Evolutionary conservation across 2,329 filamentous ascomycete species (phyloP).

Genomic region (Mollisia scopiformis): DNA sequence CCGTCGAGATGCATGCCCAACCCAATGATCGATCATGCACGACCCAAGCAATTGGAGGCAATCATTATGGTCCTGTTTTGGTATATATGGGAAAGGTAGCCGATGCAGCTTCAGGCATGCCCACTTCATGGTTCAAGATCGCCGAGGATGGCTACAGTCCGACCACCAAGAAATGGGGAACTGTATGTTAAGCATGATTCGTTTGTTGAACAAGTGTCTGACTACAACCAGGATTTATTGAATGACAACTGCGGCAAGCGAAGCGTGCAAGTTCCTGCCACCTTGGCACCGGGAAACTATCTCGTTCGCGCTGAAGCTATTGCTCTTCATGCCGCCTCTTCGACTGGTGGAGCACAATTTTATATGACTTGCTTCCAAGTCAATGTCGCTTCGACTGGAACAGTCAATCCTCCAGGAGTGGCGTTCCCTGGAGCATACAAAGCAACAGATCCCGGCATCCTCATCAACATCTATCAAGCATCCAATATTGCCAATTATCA

Average conservation of each 20-base stretch:
- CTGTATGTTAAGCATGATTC: slow-evolving; percentile 8
- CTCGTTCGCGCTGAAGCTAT: slow-evolving; percentile 57
- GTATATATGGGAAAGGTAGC: slow-evolving; percentile 54
- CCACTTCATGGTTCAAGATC: slow-evolving; percentile 56
- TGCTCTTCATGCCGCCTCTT: slow-evolving; percentile 53
- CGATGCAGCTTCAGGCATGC: slow-evolving; percentile 46
- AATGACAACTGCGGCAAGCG: slow-evolving; percentile 47
- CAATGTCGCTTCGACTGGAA: not conserved
- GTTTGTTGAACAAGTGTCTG: not conserved
- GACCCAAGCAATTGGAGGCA: slow-evolving; percentile 55
- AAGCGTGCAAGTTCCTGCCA: slow-evolving; percentile 52
- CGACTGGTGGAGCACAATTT: slow-evolving; percentile 41
- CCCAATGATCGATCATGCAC: slow-evolving; percentile 48
- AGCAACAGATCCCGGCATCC: slow-evolving; percentile 49
- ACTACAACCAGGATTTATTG: slow-evolving; percentile 24
- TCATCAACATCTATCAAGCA: slow-evolving; percentile 47
- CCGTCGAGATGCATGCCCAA: slow-evolving; percentile 62
- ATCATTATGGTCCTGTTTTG: slow-evolving; percentile 56
- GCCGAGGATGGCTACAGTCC: slow-evolving; percentile 30
- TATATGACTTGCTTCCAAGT: slow-evolving; percentile 33
- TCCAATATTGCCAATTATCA: slow-evolving; percentile 37
- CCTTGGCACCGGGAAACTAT: slow-evolving; percentile 56
- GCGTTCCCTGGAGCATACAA: slow-evolving; percentile 52
- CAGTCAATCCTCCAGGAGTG: slow-evolving; percentile 41
- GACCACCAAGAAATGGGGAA: slow-evolving; percentile 22